Conservation (phyloP, 2,329 filamentous ascomycete species). For the Cercospora sp. region DNA sequence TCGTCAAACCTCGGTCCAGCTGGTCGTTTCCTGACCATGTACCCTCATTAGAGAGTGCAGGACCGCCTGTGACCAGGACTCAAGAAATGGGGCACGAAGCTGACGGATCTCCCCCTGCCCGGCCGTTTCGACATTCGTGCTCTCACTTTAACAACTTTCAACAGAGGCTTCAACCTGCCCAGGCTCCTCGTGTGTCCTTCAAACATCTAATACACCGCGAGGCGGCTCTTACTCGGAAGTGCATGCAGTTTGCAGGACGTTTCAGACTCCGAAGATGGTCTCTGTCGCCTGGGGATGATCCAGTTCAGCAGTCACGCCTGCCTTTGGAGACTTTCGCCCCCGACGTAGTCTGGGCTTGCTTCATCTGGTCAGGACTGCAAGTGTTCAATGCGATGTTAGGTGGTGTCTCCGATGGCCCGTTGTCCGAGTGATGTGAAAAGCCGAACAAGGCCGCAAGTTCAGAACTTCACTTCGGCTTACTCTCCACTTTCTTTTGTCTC, state of each 20-base stretch:
- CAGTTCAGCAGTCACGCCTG: not conserved
- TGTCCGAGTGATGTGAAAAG: not conserved
- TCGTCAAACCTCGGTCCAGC: not conserved
- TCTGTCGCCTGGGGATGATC: not conserved
- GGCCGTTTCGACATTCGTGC: not conserved
- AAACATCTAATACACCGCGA: not conserved
- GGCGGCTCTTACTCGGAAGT: not conserved
- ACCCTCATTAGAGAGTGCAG: not conserved
- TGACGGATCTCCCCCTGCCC: not conserved
- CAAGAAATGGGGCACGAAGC: not conserved
- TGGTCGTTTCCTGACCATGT: not conserved
- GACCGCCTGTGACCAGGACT: not conserved
- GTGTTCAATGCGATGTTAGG: not conserved
- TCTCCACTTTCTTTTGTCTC: conserved; percentile 49
- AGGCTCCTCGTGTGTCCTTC: not conserved
- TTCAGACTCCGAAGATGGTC: not conserved
- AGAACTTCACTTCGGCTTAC: conserved; percentile 4
- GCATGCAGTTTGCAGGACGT: not conserved
- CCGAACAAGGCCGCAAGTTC: not conserved
- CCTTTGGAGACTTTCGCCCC: not conserved
- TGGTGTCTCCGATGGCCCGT: not conserved
- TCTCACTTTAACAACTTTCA: not conserved
- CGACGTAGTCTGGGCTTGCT: not conserved
- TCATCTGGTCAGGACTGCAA: not conserved
- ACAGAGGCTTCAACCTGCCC: not conserved